Conservation (phyloP, 352 stramenopile genomes). For the Phytopythium litorale region DNA sequence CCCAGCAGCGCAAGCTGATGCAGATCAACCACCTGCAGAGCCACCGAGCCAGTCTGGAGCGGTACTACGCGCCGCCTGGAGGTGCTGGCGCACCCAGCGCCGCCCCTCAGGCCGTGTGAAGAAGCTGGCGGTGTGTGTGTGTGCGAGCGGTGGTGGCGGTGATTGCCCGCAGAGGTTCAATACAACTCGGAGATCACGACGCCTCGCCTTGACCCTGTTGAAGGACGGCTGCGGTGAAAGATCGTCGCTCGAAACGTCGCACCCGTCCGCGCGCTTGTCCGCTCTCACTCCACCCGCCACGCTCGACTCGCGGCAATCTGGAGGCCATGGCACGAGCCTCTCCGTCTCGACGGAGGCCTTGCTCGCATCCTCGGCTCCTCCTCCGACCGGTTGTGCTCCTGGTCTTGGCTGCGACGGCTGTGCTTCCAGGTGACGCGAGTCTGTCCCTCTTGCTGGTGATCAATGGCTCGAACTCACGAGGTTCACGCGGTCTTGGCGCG, state of each 20-base stretch:
- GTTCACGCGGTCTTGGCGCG: too few species aligned
- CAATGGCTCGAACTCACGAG: too few species aligned
- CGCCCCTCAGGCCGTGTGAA: slow-evolving; percentile 1
- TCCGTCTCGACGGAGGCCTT: background rate
- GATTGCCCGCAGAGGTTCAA: background rate
- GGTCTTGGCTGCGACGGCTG: background rate
- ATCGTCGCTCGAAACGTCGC: background rate
- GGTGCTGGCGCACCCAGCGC: background rate
- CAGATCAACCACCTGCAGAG: background rate
- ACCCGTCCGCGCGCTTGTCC: background rate
- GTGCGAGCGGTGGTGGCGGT: background rate
- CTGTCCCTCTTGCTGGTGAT: slow-evolving; percentile 7
- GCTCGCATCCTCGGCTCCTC: background rate
- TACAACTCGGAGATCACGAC: background rate
- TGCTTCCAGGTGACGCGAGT: background rate
- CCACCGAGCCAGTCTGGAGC: slow-evolving; percentile 4
- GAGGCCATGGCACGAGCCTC: background rate
- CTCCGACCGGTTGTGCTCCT: background rate
- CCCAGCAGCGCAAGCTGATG: slow-evolving; percentile 6
- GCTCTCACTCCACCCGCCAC: background rate
- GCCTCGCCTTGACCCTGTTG: too few species aligned
- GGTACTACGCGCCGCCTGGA: background rate
- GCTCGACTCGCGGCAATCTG: background rate
- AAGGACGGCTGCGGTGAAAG: background rate
- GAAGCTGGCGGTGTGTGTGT: background rate